Evolutionary conservation across 441 rosid species (phyloP).

Genomic region (Daphne laureola): DNA sequence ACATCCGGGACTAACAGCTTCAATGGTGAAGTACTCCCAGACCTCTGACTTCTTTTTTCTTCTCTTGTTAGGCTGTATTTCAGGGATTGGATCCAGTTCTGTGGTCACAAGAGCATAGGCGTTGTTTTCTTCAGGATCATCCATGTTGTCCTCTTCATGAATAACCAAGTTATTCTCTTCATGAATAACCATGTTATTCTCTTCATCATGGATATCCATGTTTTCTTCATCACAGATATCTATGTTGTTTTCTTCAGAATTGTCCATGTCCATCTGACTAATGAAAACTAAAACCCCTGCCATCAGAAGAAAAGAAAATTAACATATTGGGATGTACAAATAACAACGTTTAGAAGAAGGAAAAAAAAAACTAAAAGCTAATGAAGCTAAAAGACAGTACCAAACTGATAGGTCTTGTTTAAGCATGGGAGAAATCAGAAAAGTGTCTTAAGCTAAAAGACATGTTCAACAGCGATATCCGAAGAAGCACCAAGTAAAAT

Average conservation of each 20-base stretch:
- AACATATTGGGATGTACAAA: background rate
- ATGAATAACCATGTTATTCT: constrained; percentile 7
- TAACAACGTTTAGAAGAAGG: no score
- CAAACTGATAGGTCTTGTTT: background rate
- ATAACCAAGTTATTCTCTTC: constrained; percentile 19
- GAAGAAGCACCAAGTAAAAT: background rate
- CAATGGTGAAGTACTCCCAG: constrained; percentile 72
- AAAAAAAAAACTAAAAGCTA: background rate
- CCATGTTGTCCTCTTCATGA: constrained; percentile 11
- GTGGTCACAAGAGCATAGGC: constrained; percentile 15
- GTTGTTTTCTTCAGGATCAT: constrained; percentile 12
- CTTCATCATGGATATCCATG: no score
- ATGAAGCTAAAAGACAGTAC: background rate
- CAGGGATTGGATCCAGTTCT: constrained; percentile 18
- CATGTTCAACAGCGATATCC: background rate
- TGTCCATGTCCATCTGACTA: constrained; percentile 23
- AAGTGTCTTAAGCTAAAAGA: background rate
- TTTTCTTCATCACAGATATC: background rate
- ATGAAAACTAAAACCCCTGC: constrained; percentile 16
- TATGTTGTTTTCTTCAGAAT: background rate
- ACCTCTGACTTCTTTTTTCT: constrained; percentile 73
- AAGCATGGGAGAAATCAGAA: background rate
- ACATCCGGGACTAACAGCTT: constrained; percentile 41
- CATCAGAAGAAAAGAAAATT: background rate
- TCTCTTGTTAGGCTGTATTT: constrained; percentile 51